Evolutionary conservation across 331 rosid genomes (phyloP), one percentile per base, ranked within the genome.

Genomic region (Malus hybrid): DNA sequence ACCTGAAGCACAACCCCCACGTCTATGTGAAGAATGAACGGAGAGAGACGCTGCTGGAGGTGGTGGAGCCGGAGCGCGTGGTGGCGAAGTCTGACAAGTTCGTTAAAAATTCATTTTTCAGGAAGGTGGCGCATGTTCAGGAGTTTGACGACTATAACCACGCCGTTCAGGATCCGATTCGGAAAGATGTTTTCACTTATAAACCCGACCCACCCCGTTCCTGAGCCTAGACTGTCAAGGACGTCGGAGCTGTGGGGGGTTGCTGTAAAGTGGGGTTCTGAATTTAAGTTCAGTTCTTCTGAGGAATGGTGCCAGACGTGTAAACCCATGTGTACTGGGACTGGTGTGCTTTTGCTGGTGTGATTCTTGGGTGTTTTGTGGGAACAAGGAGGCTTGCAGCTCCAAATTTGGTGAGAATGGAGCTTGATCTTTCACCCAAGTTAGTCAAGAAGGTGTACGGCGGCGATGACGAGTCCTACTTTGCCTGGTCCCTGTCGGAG

Each of bases 251-350:
- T 90, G 9, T 94, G 99, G 99, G 99, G 99, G 46, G 76, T 83
- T 3, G 87, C 97, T 62, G 99, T 94, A 76, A 94, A 94, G 79
- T 94, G 97, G 99, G 99, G 99, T 67, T 88, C 97, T 12, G 90
- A 88, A 19, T 94, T 94, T 70, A 94, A 91, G 70, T 87, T 90
- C 81, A 88, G 87, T 69, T 87, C 77, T 69, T 85, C 99, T 0
- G 83, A 82, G 81, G 86, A 54, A 15, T 94, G 99, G 77, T 94
- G 99, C 67, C 74, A 83, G 75, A 95, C 97, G 6, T 91, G 99
- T 83, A 91, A 94, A 76, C 71, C 88, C 31, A 91, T 94, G 96
- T 94, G 99, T 57, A 86, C 84, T 59, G 96, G 93, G 48, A 89
- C 82, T 19, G 95, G 86, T 83, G 97, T 97, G 16, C 97, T 24